Conservation (phyloP, 2,329 filamentous ascomycete species). For the Mycogone perniciosa region DNA sequence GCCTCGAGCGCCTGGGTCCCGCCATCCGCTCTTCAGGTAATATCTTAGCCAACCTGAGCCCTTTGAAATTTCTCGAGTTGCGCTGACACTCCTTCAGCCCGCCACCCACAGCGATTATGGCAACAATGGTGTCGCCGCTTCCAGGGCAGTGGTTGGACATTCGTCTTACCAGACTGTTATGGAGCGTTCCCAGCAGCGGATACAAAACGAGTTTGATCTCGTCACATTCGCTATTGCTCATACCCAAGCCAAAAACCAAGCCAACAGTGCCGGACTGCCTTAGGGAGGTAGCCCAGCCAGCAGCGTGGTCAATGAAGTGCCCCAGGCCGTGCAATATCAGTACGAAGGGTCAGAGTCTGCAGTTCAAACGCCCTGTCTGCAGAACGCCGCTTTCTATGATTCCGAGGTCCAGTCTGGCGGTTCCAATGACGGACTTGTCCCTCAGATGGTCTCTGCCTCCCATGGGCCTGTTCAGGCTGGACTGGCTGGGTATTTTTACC, state of each 20-base stretch:
- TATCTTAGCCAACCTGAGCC: background rate
- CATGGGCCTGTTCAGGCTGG: background rate
- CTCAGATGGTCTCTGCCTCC: background rate
- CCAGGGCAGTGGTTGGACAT: background rate
- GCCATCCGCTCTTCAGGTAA: background rate
- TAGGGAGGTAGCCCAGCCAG: conserved; percentile 15
- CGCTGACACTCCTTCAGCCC: no score
- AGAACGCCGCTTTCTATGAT: background rate
- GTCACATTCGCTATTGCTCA: conserved; percentile 7
- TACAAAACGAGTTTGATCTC: background rate
- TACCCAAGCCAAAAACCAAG: conserved; percentile 7
- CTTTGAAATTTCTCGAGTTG: no score
- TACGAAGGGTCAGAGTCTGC: background rate
- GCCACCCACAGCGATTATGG: background rate
- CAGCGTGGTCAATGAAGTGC: background rate
- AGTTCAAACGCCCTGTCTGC: background rate
- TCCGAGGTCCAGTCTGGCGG: background rate
- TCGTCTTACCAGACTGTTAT: background rate
- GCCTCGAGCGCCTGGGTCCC: conserved; percentile 6
- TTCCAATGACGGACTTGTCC: background rate
- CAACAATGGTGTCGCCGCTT: background rate
- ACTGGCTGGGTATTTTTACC: background rate
- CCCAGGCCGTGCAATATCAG: background rate
- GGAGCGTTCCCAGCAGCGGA: background rate
- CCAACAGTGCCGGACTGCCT: conserved; percentile 6